Evolutionary conservation across 2,329 filamentous ascomycete species (phyloP), one percentile per base, ranked within the genome.

Genomic region (Aspergillus pseudoglaucus): DNA sequence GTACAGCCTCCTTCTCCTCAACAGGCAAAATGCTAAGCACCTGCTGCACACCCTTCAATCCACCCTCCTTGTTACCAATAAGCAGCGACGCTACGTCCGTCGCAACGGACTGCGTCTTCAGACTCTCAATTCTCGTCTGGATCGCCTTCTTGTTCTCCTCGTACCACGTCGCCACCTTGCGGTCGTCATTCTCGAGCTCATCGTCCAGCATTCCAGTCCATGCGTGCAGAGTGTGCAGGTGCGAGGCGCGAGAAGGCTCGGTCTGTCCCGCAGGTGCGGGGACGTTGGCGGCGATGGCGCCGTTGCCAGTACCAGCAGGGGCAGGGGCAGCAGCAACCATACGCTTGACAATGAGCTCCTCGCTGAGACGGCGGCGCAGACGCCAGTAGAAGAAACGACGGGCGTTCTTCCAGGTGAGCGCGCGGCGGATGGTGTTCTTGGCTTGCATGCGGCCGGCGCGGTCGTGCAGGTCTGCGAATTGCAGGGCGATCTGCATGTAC

Each of bases 311-410:
- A 45, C 64, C 62, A 45, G 56, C 52, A 69, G 42, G 73, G 64
- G 32, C 66, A 56, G 49, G 66, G 56, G 62, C 69, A 56, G 51
- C 77, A 56, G 64, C 67, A 57, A 64, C 76, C 81, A 98, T 88
- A 73, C 89, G 89, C 75, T 90, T 93, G 69, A 98, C 80, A 60
- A 98, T 89, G 71, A 94, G 88, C 75, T 98, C 93, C 75, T 98
- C 93, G 72, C 94, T 97, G 66, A 98, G 80, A 74, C 93, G 84
- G 67, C 93, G 87, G 71, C 94, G 90, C 53, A 96, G 85, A 72
- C 93, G 91, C 93, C 94, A 98, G 86, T 97, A 98, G 80, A 98
- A 97, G 88, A 93, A 97, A 65, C 91, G 86, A 56, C 93, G 85
- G 8, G 91, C 85, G 60, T 95, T 87, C 67, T 82, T 78, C 93